Evolutionary conservation across 2,329 filamentous ascomycete genomes (phyloP), one percentile per base, ranked within the genome.

Genomic region (Pseudocercospora pini-densiflorae): DNA sequence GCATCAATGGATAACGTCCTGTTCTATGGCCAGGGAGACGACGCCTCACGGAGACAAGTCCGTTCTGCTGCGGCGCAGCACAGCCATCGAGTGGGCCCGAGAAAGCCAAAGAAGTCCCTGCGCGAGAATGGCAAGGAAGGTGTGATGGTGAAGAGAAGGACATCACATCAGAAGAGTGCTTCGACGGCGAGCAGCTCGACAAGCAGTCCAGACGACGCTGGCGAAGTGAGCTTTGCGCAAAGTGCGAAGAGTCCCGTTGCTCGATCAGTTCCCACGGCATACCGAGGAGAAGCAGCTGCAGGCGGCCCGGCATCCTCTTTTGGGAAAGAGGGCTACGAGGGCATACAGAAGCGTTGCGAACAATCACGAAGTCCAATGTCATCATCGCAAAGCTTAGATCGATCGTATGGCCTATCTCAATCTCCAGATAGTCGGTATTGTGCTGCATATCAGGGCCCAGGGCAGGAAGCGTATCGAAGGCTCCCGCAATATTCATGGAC

Each of bases 1-100:
- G 24, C 31, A 19, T 45, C 43, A 21, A 72, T 70, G 66, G 69
- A 72, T 31, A 65, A 65, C 57, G 68, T 72, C 58, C 36, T 72
- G 36, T 72, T 72, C 63, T 70, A 72, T 51, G 70, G 70, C 21
- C 68, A 72, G 36, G 62, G 66, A 33, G 69, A 63, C 45, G 68
- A 70, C 27, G 64, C 67, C 33, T 66, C 68, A n/a, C 62, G 68
- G 61, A 64, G 70, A 58, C 70, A 72, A 57, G 70, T 72, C 51
- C 70, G 70, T 33, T 66, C 62, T 51, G 70, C 68, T 16, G 70
- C 70, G 14, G 68, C 70, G 6, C 63, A 65, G 36, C 65, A 71
- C 45, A 68, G 64, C 47, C 70, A 71, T 61, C 68, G 70, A 31
- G 68, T 71, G 53, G 70, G 70, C n/a, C 70, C 70, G 3, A 63